These are phyloP conservation scores for Blastosporella zonata DNA, from an alignment of 1,284 basidiomycete species.

Conservation along the genomic window DNA sequence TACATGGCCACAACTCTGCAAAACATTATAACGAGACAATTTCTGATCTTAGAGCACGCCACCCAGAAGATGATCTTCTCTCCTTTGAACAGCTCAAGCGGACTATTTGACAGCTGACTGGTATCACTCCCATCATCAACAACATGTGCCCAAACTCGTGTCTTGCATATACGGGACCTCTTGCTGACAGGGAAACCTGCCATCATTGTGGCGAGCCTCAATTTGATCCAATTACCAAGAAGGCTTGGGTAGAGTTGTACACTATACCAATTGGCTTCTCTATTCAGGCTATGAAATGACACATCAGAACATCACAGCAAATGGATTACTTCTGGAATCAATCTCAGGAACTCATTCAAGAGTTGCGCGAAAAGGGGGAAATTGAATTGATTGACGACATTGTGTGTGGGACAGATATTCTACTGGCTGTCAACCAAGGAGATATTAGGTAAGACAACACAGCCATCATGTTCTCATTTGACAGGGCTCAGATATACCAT, in stretches of 20 bases:
- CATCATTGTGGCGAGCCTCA: conserved; percentile 20
- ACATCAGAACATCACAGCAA: conserved; percentile 1
- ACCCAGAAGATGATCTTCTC: conserved; percentile 16
- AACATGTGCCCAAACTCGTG: conserved; percentile 35
- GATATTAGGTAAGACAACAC: conserved; percentile 6
- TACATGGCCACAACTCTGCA: conserved; percentile 23
- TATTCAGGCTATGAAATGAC: conserved; percentile 11
- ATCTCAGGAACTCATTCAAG: neutral
- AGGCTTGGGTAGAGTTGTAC: neutral
- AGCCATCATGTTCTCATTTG: conserved; percentile 16
- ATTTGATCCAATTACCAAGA: conserved; percentile 13
- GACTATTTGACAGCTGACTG: conserved; percentile 25
- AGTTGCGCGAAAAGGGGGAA: neutral
- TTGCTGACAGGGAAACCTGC: conserved; percentile 20
- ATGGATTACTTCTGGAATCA: conserved; percentile 6
- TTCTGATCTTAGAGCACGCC: neutral
- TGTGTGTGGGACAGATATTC: conserved; percentile 9
- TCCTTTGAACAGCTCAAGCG: conserved; percentile 25
- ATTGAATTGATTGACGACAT: conserved; percentile 10
- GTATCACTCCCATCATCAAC: conserved; percentile 22
- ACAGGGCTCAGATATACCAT: conserved; percentile 16
- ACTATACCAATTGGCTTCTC: conserved; percentile 11
- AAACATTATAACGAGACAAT: conserved; percentile 12
- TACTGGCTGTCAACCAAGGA: neutral
- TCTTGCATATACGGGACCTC: conserved; percentile 32